Percentiles rank a stretch among this genome's conserved stretches.
Conservation (phyloP, 2,329 filamentous ascomycete genomes). For the Fragosphaeria purpurea region DNA sequence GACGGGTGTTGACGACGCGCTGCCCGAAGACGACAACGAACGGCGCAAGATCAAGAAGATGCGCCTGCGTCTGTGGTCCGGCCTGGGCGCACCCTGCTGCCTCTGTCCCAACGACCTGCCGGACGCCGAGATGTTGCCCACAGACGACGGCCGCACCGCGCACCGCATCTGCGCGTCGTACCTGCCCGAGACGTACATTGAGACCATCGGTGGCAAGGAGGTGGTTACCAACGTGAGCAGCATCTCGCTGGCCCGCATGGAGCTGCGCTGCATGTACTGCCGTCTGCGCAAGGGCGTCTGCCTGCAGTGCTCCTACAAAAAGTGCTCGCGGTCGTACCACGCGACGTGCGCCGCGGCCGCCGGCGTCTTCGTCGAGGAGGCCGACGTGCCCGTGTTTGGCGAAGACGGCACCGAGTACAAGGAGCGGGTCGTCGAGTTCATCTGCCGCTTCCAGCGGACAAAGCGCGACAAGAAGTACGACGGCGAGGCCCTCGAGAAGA, state of each 20-base stretch:
- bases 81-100: conserved; percentile 52
- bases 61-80: conserved; percentile 49
- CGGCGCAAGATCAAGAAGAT: conserved; percentile 62
- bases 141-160: conserved; percentile 77
- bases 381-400: conserved; percentile 75
- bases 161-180: conserved; percentile 86
- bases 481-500: conserved; percentile 58
- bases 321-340: conserved; percentile 88
- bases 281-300: conserved; percentile 91
- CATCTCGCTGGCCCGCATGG: conserved; percentile 77
- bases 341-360: conserved; percentile 88
- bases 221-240: conserved; percentile 67
- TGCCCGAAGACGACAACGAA: conserved; percentile 23
- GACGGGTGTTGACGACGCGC: conserved; percentile 16
- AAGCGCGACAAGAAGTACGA: conserved; percentile 73
- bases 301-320: conserved; percentile 93
- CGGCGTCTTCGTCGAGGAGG: conserved; percentile 83
- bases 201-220: conserved; percentile 59
- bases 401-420: conserved; percentile 90
- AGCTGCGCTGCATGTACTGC: conserved; percentile 91
- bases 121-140: conserved; percentile 71
- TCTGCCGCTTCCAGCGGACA: conserved; percentile 85
- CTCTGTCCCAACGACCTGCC: conserved; percentile 86
- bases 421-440: conserved; percentile 83
- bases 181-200: conserved; percentile 84